A percentile compares a stretch with the other conserved stretches of the same genome.
phyloP scores from a whole-genome alignment of 129 eudicot species.

The Glebionis coronaria region DNA sequence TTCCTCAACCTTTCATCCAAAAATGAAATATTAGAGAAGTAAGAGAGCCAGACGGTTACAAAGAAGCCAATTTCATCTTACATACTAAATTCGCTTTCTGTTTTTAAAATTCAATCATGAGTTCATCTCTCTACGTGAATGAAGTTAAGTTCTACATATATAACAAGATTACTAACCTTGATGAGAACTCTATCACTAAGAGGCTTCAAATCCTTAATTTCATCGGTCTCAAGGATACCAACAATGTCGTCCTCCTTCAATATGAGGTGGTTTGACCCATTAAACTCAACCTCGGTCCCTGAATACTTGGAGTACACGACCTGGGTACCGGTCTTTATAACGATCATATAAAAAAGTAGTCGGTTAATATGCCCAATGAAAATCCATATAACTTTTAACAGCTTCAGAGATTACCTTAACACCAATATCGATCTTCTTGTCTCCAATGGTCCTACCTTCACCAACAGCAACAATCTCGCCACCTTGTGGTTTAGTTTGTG shows the following conservation, averaged over 20 bases:
- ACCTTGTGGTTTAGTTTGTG: slow-evolving; percentile 76
- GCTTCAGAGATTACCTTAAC: slow-evolving; percentile 46
- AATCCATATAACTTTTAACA: not conserved
- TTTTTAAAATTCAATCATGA: no score
- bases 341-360: not conserved
- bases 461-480: slow-evolving; percentile 94
- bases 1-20: slow-evolving; percentile 51
- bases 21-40: not conserved
- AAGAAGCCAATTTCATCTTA: no score
- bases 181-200: slow-evolving; percentile 85
- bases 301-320: slow-evolving; percentile 89
- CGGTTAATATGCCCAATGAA: not conserved
- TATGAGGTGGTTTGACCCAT: slow-evolving; percentile 69
- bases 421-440: slow-evolving; percentile 50
- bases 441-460: slow-evolving; percentile 78
- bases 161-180: slow-evolving; percentile 45
- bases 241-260: slow-evolving; percentile 90
- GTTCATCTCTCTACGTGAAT: no score
- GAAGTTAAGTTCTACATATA: not conserved
- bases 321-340: slow-evolving; percentile 61
- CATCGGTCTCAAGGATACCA: slow-evolving; percentile 85
- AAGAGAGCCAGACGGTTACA: not conserved
- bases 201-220: slow-evolving; percentile 82
- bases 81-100: no score
- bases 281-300: slow-evolving; percentile 82